A percentile compares a stretch with the other conserved stretches of the same genome.
Evolutionary conservation across 2,329 filamentous ascomycete genomes (phyloP).

Genomic region (Microcera coccophila): DNA sequence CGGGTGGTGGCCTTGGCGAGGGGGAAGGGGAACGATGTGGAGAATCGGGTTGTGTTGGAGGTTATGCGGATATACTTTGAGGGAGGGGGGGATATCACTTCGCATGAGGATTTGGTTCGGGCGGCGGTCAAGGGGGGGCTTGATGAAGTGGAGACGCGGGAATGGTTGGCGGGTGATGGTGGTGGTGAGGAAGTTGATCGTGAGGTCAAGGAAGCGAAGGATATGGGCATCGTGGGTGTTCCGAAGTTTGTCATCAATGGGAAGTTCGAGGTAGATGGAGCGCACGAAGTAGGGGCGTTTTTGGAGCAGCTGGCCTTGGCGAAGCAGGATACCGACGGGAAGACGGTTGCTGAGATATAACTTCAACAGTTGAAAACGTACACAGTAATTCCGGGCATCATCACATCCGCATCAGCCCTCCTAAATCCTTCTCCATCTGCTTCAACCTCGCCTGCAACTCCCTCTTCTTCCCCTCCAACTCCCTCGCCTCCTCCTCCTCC

Average conservation of each 20-base stretch:
- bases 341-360: background rate
- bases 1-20: slow-evolving; percentile 65
- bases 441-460: slow-evolving; percentile 51
- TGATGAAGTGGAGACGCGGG: slow-evolving; percentile 47
- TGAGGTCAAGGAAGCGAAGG: slow-evolving; percentile 51
- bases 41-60: slow-evolving; percentile 58
- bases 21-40: slow-evolving; percentile 39
- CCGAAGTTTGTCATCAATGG: slow-evolving; percentile 73
- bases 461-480: slow-evolving; percentile 54
- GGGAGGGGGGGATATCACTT: slow-evolving; percentile 60
- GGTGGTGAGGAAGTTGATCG: slow-evolving; percentile 56
- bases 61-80: slow-evolving; percentile 67
- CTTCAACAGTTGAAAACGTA: background rate
- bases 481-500: slow-evolving; percentile 64
- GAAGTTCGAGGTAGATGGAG: slow-evolving; percentile 63
- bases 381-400: slow-evolving; percentile 16
- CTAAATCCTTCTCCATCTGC: slow-evolving; percentile 54
- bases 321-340: slow-evolving; percentile 27
- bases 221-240: slow-evolving; percentile 59
- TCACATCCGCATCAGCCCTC: slow-evolving; percentile 51
- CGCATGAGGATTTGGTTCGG: slow-evolving; percentile 46
- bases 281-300: slow-evolving; percentile 66
- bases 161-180: slow-evolving; percentile 50
- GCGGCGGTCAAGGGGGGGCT: slow-evolving; percentile 54
- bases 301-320: slow-evolving; percentile 59